phyloP scores from a whole-genome alignment of 345 rosid genomes.

The Ricinus communis region DNA sequence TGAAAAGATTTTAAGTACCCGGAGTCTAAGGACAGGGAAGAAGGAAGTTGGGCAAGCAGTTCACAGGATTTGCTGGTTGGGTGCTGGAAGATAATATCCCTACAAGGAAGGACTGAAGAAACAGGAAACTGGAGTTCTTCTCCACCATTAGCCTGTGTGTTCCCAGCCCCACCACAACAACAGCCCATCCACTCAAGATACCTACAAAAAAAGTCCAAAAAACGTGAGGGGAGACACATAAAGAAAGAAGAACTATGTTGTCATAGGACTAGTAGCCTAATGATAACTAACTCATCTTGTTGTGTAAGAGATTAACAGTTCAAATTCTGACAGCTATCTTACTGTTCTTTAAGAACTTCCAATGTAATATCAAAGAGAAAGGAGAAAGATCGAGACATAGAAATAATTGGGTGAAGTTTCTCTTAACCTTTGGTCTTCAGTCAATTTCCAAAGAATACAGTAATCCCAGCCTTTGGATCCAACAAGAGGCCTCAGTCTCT shows the following conservation, averaged over 20 bases:
- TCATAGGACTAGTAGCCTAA: too few species aligned
- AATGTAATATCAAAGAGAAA: too few species aligned
- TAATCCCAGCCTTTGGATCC: slow-evolving; percentile 76
- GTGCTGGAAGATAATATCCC: slow-evolving; percentile 70
- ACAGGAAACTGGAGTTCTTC: slow-evolving; percentile 55
- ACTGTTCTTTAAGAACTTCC: too few species aligned
- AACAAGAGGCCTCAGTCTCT: slow-evolving; percentile 66
- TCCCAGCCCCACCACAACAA: slow-evolving; percentile 70
- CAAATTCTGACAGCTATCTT: too few species aligned
- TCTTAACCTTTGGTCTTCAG: slow-evolving; percentile 91
- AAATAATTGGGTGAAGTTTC: too few species aligned
- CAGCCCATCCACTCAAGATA: slow-evolving; percentile 76
- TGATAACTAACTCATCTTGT: too few species aligned
- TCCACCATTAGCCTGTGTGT: slow-evolving; percentile 26
- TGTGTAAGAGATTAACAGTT: too few species aligned
- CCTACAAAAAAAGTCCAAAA: slow-evolving; percentile 23
- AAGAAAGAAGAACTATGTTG: too few species aligned
- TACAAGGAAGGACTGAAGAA: slow-evolving; percentile 43
- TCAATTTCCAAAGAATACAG: slow-evolving; percentile 77
- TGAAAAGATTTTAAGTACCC: slow-evolving; percentile 40
- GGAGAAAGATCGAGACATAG: too few species aligned
- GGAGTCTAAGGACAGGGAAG: slow-evolving; percentile 63
- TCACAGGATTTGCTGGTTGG: slow-evolving; percentile 65
- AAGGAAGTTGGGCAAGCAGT: slow-evolving; percentile 62
- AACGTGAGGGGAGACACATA: too few species aligned